Evolutionary conservation across 352 stramenopile species (phyloP), one percentile per base, ranked within the genome.

Genomic region (Globisporangium takayamanum): DNA sequence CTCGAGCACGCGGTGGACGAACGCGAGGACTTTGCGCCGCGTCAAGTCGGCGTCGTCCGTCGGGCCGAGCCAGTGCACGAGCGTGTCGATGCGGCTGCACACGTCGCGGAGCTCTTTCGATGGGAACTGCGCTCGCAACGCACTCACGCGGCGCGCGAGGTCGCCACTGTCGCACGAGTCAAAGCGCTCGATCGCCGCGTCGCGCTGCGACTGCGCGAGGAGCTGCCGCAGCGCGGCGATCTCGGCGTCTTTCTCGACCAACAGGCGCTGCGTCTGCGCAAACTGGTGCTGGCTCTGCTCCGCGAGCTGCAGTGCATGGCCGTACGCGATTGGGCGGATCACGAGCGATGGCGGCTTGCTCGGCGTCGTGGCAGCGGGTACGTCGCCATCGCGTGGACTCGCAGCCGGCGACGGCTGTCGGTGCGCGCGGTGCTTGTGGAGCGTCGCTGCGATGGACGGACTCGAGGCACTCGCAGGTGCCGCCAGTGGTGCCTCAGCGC

Each of bases 61-160:
- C 15, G 84, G 84, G 1, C 72, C 74, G 69, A 93, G 83, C 67
- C 73, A 88, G 28, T 87, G 65, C 45, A 93, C 47, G 15, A 93
- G 60, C 22, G 59, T 16, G 28, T 90, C 77, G 2, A 80, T 59
- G 8, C 61, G 65, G 1, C 41, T 42, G 45, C 76, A 63, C 36
- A 64, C 26, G 12, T 71, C 64, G 14, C 55, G 60, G 18, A 69
- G 50, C 15, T 55, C 48, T 20, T 81, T 68, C 15, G 68, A 63
- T 20, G 74, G 72, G 36, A 84, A 84, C 2, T 75, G 63, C 14
- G 57, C 64, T 16, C 74, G 70, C 30, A 84, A 67, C 7, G 62
- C 26, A 0, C 22, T 30, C 3, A 70, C 28, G 12, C 52, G 46
- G 5, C 25, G 36, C 11, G 46, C 25, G 26, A 69, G 42, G 11